Evolutionary conservation across 2,329 filamentous ascomycete genomes (phyloP), one percentile per base, ranked within the genome.

Genomic region (Aspergillus cejpii): DNA sequence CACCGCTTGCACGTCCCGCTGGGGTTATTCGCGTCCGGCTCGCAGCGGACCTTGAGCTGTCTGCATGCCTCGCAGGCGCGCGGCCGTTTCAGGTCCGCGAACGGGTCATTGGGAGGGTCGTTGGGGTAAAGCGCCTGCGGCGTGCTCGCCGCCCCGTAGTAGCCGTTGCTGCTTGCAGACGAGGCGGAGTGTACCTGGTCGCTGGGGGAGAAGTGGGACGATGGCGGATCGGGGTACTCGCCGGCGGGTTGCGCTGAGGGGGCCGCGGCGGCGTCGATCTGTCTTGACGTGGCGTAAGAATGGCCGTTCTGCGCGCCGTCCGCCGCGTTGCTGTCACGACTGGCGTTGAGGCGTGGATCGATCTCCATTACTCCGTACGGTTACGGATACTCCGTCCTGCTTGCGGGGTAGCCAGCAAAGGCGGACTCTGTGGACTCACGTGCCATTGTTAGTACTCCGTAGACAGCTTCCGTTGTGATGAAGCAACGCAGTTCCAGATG

Each of bases 21-120:
- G 3, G 74, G 73, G 29, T 82, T 77, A 14, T 67, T 67, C 2
- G 76, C 74, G 53, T 89, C 84, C 19, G 85, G 83, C 60, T 94
- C 88, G 69, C 89, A 95, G 54, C 87, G 84, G 48, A 94, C 89
- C 65, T 89, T 89, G 41, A 89, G 72, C 19, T 81, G 79, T 37
- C 85, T 80, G 60, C 85, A 89, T 2, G 83, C 80, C 62, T 89
- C 85, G 65, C 85, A 89, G 26, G 85, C 85, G 21, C 85, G 77
- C 3, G 80, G 75, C 44, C 84, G 79, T 64, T 85, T 87, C 26
- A 78, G 69, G 33, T 85, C 81, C 24, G 55, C 49, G 6, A 60
- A 53, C 12, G 53, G 50, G 26, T 55, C 53, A 19, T 56, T 54
- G 3, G 53, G n/a, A n/a, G n/a, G 48, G 20, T 60, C 48, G 17